Conservation (phyloP, 2,329 filamentous ascomycete species). For the Periglandula ipomoeae region DNA sequence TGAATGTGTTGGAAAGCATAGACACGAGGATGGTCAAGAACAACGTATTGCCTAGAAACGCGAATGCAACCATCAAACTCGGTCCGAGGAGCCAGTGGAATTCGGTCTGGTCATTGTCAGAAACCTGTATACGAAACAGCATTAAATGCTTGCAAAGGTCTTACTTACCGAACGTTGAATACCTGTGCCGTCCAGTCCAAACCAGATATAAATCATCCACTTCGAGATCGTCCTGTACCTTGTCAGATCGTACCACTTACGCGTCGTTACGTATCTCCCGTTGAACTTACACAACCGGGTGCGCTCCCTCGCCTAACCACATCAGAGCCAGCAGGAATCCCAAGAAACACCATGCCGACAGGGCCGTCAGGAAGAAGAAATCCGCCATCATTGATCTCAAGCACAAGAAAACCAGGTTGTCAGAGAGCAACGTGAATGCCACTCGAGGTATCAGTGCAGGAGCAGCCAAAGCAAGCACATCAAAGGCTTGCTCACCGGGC, state of each 20-base stretch:
- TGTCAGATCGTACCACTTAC: too few species aligned
- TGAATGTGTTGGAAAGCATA: slow-evolving; percentile 78
- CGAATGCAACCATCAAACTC: slow-evolving; percentile 71
- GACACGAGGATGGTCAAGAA: slow-evolving; percentile 86
- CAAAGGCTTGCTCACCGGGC: slow-evolving; percentile 57
- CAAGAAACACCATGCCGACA: slow-evolving; percentile 75
- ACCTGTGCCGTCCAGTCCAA: slow-evolving; percentile 67
- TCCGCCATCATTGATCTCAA: slow-evolving; percentile 79
- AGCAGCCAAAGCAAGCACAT: slow-evolving; percentile 70
- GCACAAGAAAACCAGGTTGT: slow-evolving; percentile 76
- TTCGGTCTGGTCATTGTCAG: slow-evolving; percentile 37
- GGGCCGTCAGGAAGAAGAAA: slow-evolving; percentile 65
- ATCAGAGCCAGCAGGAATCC: slow-evolving; percentile 72
- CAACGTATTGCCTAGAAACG: slow-evolving; percentile 77
- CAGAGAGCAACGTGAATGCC: slow-evolving; percentile 74
- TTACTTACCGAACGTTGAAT: slow-evolving; percentile 44
- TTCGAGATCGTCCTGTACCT: slow-evolving; percentile 57
- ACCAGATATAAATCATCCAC: slow-evolving; percentile 94
- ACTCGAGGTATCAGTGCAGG: slow-evolving; percentile 70
- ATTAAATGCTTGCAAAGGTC: background rate
- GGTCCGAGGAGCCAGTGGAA: slow-evolving; percentile 77
- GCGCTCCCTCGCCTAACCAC: slow-evolving; percentile 62
- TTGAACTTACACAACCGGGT: slow-evolving; percentile 43
- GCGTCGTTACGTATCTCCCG: too few species aligned
- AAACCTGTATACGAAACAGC: background rate